These are phyloP conservation scores for Nyssa sinensis DNA, from an alignment of 148 eudicot species.

Conservation along the genomic window DNA sequence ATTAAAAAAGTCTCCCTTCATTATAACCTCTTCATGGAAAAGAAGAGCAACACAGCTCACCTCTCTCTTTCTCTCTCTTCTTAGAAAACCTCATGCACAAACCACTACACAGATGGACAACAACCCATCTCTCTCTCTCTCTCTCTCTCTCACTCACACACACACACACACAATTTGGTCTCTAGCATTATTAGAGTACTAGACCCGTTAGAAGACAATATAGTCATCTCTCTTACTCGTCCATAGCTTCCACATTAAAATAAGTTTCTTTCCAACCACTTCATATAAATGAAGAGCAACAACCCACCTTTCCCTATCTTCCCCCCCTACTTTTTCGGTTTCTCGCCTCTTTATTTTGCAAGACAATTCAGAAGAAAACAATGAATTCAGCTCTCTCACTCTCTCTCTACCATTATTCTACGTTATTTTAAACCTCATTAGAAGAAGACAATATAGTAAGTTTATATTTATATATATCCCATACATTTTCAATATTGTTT, in stretches of 20 bases:
- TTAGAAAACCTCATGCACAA: too few relatives aligned
- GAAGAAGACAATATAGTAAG: neutral
- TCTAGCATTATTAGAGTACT: neutral
- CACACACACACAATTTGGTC: too few relatives aligned
- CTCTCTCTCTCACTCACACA: too few relatives aligned
- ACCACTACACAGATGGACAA: neutral
- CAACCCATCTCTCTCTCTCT: neutral
- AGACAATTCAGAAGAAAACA: neutral
- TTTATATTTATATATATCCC: neutral
- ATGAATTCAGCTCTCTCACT: too few relatives aligned
- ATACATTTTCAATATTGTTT: neutral
- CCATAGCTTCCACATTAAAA: neutral
- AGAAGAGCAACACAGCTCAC: neutral
- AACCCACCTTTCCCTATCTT: neutral
- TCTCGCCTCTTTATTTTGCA: neutral
- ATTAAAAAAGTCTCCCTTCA: neutral
- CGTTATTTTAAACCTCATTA: neutral
- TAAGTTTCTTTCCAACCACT: neutral
- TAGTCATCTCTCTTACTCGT: neutral
- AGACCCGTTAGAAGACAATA: neutral
- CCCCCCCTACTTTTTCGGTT: neutral
- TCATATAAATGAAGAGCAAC: neutral
- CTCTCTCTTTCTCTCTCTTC: neutral
- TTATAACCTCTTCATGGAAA: slow-evolving; percentile 9
- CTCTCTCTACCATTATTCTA: too few relatives aligned